These are phyloP conservation scores for Graphilbum fragrans DNA, from an alignment of 2,329 filamentous ascomycete genomes.

Conservation along the genomic window DNA sequence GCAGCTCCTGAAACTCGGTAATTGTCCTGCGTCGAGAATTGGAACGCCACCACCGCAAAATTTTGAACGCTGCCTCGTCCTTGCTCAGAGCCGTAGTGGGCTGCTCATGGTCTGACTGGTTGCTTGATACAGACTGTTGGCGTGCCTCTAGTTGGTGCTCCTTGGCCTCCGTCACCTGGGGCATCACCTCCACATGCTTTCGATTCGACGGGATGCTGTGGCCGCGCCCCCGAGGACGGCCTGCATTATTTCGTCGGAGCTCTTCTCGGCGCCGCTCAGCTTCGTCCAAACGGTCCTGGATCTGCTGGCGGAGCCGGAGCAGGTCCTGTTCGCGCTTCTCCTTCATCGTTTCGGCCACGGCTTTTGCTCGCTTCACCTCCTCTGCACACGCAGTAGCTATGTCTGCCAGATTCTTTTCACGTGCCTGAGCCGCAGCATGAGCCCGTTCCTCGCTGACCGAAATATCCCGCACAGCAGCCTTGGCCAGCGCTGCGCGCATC, in stretches of 20 bases:
- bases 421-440: slow-evolving; percentile 62
- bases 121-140: background rate
- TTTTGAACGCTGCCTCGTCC: slow-evolving; percentile 49
- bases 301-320: slow-evolving; percentile 55
- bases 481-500: slow-evolving; percentile 60
- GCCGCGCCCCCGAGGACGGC: slow-evolving; percentile 33
- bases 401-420: slow-evolving; percentile 70
- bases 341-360: slow-evolving; percentile 71
- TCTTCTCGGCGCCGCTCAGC: slow-evolving; percentile 61
- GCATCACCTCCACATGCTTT: slow-evolving; percentile 35
- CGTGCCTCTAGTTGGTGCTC: slow-evolving; percentile 19
- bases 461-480: slow-evolving; percentile 52
- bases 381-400: slow-evolving; percentile 73
- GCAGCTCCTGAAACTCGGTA: slow-evolving; percentile 52
- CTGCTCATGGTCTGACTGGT: slow-evolving; percentile 13
- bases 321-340: slow-evolving; percentile 67
- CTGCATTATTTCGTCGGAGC: slow-evolving; percentile 43
- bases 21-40: slow-evolving; percentile 45
- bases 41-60: slow-evolving; percentile 61
- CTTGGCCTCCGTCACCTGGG: slow-evolving; percentile 36
- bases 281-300: slow-evolving; percentile 70
- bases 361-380: slow-evolving; percentile 72
- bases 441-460: slow-evolving; percentile 64
- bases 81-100: slow-evolving; percentile 12
- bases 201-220: slow-evolving; percentile 35